Evolutionary conservation across 2,329 filamentous ascomycete species (phyloP), one percentile per base, ranked within the genome.

Genomic region (Colletotrichum sp.): DNA sequence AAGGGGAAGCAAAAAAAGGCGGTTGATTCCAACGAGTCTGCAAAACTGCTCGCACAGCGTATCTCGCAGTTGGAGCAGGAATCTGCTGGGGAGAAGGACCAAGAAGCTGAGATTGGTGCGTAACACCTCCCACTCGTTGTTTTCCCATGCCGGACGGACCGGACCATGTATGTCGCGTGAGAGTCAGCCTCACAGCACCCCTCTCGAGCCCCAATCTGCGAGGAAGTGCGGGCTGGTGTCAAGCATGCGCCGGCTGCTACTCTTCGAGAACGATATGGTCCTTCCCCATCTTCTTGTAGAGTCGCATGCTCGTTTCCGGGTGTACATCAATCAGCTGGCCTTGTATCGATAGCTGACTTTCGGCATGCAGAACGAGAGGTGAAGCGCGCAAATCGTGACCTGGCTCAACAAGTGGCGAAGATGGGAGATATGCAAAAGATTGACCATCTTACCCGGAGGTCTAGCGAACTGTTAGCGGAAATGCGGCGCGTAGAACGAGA

Each of bases 401-500:
- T 99, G 64, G 93, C 95, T 79, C 95, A 95, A 80, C 93, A 98
- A 78, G 94, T 98, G 68, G 95, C 94, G 78, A 97, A 98, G 85
- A 96, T 98, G 90, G 95, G 95, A 80, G 95, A 97, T 71, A 91
- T 98, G 87, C 95, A 95, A 80, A 97, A 97, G 82, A 95, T 99
- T 79, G 96, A 99, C 71, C 92, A 95, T 67, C 91, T 99, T 15
- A 95, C 96, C 80, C 96, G 95, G 82, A 95, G 96, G 81, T 98
- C 97, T 79, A 96, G 95, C 77, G 96, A 99, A 81, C 91, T 99
- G 6, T 89, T 99, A 74, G 93, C 95, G 70, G 96, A 98, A 76
- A 98, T 99, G 95, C 98, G 98, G 86, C 94, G 96, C 72, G 90
- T 98, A 76, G 96, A 99, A 84, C 94, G 96, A 76, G 97, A 99